Conservation (phyloP, 305 asterid genomes). For the Petunia hybrid region DNA sequence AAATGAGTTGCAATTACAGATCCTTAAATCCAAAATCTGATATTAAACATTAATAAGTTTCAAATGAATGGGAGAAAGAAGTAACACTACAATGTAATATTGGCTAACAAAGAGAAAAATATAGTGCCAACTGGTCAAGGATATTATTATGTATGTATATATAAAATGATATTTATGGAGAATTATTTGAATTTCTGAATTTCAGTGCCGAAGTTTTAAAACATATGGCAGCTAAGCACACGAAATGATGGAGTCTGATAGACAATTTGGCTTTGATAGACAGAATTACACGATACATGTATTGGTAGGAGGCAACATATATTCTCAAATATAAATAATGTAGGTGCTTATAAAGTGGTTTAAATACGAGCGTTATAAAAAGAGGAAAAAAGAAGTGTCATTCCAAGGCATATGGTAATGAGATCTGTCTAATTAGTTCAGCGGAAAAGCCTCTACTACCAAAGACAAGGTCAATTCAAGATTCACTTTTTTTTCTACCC, state of each 20-base stretch:
- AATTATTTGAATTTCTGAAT: no score
- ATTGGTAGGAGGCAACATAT: background rate
- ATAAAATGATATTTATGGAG: no score
- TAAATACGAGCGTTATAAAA: no score
- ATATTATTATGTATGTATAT: no score
- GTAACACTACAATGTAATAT: no score
- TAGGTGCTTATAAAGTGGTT: background rate
- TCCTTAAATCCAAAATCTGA: background rate
- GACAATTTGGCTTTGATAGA: background rate
- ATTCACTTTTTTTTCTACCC: constrained; percentile 36
- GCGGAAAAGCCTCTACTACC: constrained; percentile 35
- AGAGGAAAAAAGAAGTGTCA: background rate
- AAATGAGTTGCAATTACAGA: background rate
- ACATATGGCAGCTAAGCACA: background rate
- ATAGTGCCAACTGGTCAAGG: no score
- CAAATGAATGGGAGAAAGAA: no score
- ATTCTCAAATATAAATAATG: background rate
- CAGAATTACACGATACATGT: background rate
- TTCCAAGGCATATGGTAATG: background rate
- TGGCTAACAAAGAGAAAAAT: no score
- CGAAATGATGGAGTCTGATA: background rate
- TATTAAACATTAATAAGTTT: no score
- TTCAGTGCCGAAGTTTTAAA: background rate
- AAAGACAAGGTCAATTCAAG: constrained; percentile 42
- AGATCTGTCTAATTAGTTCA: constrained; percentile 14